A percentile compares a stretch with the other conserved stretches of the same genome.
These are phyloP conservation scores for Aphanomyces invadans DNA, from an alignment of 352 stramenopile genomes.

Conservation along the genomic window DNA sequence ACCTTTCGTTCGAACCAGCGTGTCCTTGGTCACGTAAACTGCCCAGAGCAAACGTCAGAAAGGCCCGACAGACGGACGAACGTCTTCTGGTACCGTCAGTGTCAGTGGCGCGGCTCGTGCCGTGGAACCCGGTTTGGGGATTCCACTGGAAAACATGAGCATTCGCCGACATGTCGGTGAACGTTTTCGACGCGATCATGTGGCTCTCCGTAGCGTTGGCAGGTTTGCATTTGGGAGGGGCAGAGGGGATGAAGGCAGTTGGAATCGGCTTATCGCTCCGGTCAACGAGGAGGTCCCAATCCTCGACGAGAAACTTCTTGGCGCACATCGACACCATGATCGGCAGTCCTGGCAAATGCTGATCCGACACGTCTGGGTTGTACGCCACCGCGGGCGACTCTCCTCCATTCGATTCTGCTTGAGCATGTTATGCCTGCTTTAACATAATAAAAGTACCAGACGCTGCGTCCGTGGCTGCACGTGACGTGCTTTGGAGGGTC, in stretches of 20 bases:
- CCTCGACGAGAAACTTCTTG: conserved; percentile 19
- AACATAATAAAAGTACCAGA: no score
- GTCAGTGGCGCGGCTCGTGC: not conserved
- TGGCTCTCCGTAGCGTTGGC: not conserved
- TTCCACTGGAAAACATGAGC: not conserved
- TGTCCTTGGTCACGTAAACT: not conserved
- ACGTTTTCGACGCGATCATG: conserved; percentile 1
- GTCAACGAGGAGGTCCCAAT: conserved; percentile 19
- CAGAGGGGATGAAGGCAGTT: not conserved
- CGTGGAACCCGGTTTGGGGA: not conserved
- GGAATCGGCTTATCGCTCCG: not conserved
- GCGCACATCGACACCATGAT: conserved; percentile 1
- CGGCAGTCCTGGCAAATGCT: not conserved
- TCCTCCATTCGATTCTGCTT: not conserved
- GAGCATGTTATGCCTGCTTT: no score
- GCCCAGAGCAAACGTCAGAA: no score
- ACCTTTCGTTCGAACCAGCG: not conserved
- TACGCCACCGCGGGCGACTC: not conserved
- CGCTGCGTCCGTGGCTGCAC: not conserved
- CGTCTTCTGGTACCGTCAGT: not conserved
- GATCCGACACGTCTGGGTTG: not conserved
- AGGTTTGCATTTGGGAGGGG: not conserved
- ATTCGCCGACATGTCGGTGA: not conserved
- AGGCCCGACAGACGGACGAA: no score
- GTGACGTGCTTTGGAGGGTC: not conserved